phyloP scores from a whole-genome alignment of 2,329 filamentous ascomycete species.

The Sphaerostilbella broomeana region DNA sequence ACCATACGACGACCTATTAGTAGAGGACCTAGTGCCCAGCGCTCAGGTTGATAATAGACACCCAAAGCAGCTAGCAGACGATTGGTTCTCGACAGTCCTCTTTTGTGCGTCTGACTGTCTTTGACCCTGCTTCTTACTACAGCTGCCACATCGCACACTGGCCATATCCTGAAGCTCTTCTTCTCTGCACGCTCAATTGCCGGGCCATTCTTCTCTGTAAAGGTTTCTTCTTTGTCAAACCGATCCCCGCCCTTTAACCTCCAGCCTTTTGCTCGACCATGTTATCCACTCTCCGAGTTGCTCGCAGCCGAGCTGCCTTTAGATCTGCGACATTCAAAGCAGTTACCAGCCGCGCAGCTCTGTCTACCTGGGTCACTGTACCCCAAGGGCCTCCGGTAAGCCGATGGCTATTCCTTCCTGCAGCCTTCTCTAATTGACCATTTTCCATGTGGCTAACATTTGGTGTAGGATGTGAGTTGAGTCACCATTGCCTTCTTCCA shows the following conservation, averaged over 20 bases:
- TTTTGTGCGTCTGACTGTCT: too few species aligned
- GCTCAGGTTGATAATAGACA: too few species aligned
- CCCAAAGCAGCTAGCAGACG: too few species aligned
- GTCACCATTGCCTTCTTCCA: background rate
- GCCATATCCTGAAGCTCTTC: too few species aligned
- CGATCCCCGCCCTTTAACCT: constrained; percentile 1
- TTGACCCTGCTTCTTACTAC: constrained; percentile 5
- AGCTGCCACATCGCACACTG: background rate
- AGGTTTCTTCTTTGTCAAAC: background rate
- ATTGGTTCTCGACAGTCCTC: too few species aligned
- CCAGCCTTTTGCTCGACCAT: constrained; percentile 30
- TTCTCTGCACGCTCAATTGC: background rate
- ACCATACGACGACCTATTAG: too few species aligned
- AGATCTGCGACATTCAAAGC: constrained; percentile 35
- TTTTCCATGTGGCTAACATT: constrained; percentile 17
- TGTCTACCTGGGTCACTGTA: constrained; percentile 82
- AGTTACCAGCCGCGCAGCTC: constrained; percentile 45
- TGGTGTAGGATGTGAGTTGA: constrained; percentile 32
- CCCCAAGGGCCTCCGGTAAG: constrained; percentile 90
- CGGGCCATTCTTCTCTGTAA: too few species aligned
- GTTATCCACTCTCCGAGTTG: constrained; percentile 50
- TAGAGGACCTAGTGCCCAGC: too few species aligned
- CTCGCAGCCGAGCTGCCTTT: constrained; percentile 42
- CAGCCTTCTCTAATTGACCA: too few species aligned
- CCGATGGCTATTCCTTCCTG: constrained; percentile 19